Conservation (phyloP, 805 yeast species). For the Yarrowia sp. region DNA sequence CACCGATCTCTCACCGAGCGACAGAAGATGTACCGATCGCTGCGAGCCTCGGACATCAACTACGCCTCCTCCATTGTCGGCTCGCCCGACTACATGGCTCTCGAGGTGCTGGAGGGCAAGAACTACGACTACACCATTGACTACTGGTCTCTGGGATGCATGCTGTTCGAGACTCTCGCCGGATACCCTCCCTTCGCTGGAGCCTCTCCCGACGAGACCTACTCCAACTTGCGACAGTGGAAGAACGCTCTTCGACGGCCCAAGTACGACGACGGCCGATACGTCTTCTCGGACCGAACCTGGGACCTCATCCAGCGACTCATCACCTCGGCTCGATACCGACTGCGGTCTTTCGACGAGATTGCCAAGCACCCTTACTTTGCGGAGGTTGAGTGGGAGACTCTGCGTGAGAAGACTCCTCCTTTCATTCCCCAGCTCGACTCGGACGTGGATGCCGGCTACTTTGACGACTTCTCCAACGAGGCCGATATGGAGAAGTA, state of each 20-base stretch:
- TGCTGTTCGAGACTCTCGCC: slow-evolving; percentile 90
- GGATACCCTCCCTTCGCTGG: slow-evolving; percentile 99
- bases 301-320: slow-evolving; percentile 83
- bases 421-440: slow-evolving; percentile 97
- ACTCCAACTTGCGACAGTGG: slow-evolving; percentile 91
- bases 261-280: slow-evolving; percentile 84
- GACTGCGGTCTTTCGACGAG: slow-evolving; percentile 78
- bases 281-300: slow-evolving; percentile 91
- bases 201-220: slow-evolving; percentile 88
- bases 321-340: slow-evolving; percentile 72
- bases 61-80: slow-evolving; percentile 96
- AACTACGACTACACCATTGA: slow-evolving; percentile 94
- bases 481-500: slow-evolving; percentile 97
- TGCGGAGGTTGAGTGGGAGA: slow-evolving; percentile 75
- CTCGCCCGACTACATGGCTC: slow-evolving; percentile 98
- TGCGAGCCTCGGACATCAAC: slow-evolving; percentile 68
- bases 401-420: slow-evolving; percentile 68
- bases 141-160: slow-evolving; percentile 98
- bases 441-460: slow-evolving; percentile 97
- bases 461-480: slow-evolving; percentile 94
- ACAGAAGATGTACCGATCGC: slow-evolving; percentile 77
- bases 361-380: slow-evolving; percentile 79
- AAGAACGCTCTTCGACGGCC: slow-evolving; percentile 85
- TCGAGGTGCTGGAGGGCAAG: slow-evolving; percentile 92
- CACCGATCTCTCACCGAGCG: slow-evolving; percentile 82